phyloP scores from a whole-genome alignment of 2,329 filamentous ascomycete species.

The Aspergillus melleus region DNA sequence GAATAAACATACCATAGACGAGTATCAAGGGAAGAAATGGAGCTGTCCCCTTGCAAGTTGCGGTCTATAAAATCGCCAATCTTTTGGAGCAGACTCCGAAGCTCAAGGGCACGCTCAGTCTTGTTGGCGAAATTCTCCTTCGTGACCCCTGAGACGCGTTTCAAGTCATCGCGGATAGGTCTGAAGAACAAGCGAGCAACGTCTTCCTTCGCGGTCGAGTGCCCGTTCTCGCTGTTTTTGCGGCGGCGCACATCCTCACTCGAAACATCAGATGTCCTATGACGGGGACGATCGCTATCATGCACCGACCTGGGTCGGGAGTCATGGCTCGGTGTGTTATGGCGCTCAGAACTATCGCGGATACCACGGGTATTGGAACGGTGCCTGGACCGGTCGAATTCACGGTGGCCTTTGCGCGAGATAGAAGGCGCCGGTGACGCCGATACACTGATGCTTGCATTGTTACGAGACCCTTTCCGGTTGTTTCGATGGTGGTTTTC shows the following conservation, averaged over 20 bases:
- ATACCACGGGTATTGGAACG: constrained; percentile 42
- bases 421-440: constrained; percentile 47
- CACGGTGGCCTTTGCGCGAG: constrained; percentile 43
- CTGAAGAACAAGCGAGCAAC: constrained; percentile 49
- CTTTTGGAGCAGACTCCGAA: constrained; percentile 44
- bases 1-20: constrained; percentile 43
- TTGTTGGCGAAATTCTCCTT: constrained; percentile 48
- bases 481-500: constrained; percentile 96
- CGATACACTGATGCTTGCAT: constrained; percentile 41
- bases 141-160: constrained; percentile 46
- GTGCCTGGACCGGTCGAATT: constrained; percentile 43
- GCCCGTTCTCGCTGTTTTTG: constrained; percentile 40
- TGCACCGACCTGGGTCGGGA: constrained; percentile 37
- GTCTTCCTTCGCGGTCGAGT: constrained; percentile 32
- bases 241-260: constrained; percentile 38
- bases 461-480: constrained; percentile 62
- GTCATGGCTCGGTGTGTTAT: constrained; percentile 44
- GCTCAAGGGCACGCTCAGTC: constrained; percentile 42
- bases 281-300: constrained; percentile 34
- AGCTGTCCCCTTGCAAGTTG: constrained; percentile 39
- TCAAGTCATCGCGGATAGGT: constrained; percentile 46
- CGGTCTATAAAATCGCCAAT: constrained; percentile 49
- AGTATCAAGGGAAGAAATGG: constrained; percentile 42
- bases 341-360: constrained; percentile 45
- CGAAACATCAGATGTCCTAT: constrained; percentile 33